Base-by-base conservation (phyloP, 1,284 basidiomycete genomes). In the Tylopilus sp. region DNA sequence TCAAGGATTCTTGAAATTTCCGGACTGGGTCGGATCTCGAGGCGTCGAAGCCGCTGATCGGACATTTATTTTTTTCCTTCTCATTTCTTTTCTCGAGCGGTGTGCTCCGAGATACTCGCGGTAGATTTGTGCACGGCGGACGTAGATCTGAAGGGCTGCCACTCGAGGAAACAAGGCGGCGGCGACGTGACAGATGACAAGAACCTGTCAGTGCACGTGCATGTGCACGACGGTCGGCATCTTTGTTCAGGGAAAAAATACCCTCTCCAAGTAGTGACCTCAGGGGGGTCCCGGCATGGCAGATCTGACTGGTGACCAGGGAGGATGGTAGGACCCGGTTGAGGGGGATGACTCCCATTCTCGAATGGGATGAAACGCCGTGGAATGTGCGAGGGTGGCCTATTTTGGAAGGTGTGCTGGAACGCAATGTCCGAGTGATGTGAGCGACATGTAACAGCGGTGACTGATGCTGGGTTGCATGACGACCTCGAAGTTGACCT, bases 21-120 rank as follows among this genome's bases (percentile, higher is more conserved):
- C 62, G 58, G 48, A 42, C 39, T 17, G 8, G 14, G 40, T 31
- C 58, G 62, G 60, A 65, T 63, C 62, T 63, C 32, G 46, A 48
- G 48, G 48, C 13, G 41, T 59, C 61, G 60, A 63, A 61, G 63
- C n/a, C 26, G 58, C 36, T 65, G 60, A 65, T 61, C 60, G 60
- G 63, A 50, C 43, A 36, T 49, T 37, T 11, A 5, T 32, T 51
- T 49, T 46, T 29, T 42, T 54, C 13, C 39, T 32, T 48, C 7
- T 14, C 11, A 33, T 59, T 45, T 29, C 36, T 54, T 60, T 50
- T 43, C 47, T 59, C 14, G 58, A 50, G 58, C 2, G 40, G 51
- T 13, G 42, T 50, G 43, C 29, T 57, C 60, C 60, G 59, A 62
- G 42, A 62, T 65, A 53, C 43, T 65, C 60, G 62, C 40, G 62